Percentiles rank a stretch among this genome's conserved stretches.
Evolutionary conservation across 441 rosid species (phyloP).

Genomic region (Caryocar brasiliense): DNA sequence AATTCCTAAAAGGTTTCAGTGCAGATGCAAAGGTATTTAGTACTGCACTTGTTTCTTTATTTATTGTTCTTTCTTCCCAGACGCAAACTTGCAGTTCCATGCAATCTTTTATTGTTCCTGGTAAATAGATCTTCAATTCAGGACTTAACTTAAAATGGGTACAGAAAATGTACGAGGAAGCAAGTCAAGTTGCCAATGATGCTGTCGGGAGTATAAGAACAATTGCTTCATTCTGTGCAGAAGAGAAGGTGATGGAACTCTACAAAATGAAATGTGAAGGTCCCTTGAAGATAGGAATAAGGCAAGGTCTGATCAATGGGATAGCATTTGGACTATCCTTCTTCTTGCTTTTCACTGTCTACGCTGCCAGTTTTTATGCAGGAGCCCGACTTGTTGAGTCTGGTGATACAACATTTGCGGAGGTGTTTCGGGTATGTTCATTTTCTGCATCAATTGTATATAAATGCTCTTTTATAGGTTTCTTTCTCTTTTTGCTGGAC

Average conservation of each 20-base stretch:
- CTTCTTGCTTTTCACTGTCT: conserved; percentile 33
- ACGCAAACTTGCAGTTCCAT: not conserved
- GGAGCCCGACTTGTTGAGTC: conserved; percentile 45
- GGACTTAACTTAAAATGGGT: not conserved
- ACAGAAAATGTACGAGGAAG: conserved; percentile 59
- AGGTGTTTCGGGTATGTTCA: conserved; percentile 39
- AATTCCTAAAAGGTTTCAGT: conserved; percentile 46
- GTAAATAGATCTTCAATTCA: too few species aligned
- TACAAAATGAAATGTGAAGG: conserved; percentile 43
- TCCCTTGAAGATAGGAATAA: conserved; percentile 42
- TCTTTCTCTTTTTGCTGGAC: not conserved
- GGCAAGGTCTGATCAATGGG: conserved; percentile 49
- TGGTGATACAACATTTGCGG: conserved; percentile 33
- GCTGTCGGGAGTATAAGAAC: conserved; percentile 63
- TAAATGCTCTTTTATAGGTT: not conserved
- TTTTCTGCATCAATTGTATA: not conserved
- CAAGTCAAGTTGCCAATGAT: conserved; percentile 58
- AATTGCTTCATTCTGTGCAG: conserved; percentile 61
- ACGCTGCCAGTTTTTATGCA: conserved; percentile 44
- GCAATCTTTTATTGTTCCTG: too few species aligned
- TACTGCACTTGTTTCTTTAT: too few species aligned
- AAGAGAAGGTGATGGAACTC: conserved; percentile 45
- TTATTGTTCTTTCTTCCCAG: too few species aligned
- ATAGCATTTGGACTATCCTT: conserved; percentile 39
- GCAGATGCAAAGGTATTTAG: conserved; percentile 57